phyloP scores from a whole-genome alignment of 768 basidiomycete genomes.

The Termitomyces sp. region DNA sequence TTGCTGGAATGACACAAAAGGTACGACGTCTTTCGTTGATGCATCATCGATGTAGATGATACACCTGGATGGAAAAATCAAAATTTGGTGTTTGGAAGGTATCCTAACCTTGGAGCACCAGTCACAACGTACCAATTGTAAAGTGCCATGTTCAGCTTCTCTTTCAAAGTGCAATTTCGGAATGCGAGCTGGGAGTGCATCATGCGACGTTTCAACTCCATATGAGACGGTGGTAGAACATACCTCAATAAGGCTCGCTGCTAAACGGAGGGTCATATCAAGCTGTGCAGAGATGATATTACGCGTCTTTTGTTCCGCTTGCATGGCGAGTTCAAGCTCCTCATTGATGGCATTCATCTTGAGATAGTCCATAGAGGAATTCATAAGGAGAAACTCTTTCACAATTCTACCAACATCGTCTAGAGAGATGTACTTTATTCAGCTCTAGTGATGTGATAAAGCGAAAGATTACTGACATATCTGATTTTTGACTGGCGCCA shows the following conservation, averaged over 20 bases:
- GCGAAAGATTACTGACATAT: too few relatives aligned
- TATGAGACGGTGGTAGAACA: background rate
- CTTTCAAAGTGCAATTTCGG: conserved; percentile 10
- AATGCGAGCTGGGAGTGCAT: conserved; percentile 12
- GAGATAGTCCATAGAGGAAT: background rate
- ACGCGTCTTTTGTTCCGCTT: background rate
- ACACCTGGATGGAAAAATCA: conserved; percentile 1
- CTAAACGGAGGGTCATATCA: conserved; percentile 6
- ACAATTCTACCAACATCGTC: conserved; percentile 3
- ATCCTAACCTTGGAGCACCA: background rate
- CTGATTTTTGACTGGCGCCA: too few relatives aligned
- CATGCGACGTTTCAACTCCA: background rate
- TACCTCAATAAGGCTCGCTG: conserved; percentile 11
- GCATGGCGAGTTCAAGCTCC: conserved; percentile 8
- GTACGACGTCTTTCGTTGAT: background rate
- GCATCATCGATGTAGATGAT: conserved; percentile 11
- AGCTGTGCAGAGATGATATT: conserved; percentile 4
- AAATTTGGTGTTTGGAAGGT: too few relatives aligned
- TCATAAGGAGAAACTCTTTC: background rate
- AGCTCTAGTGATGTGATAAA: too few relatives aligned
- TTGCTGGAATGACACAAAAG: conserved; percentile 8
- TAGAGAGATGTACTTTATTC: too few relatives aligned
- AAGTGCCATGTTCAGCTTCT: conserved; percentile 14
- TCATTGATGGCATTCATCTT: conserved; percentile 3
- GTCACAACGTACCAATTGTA: conserved; percentile 16